Conservation (phyloP, 1,139 yeast genomes). For the Arxiozyma heterogenica region DNA sequence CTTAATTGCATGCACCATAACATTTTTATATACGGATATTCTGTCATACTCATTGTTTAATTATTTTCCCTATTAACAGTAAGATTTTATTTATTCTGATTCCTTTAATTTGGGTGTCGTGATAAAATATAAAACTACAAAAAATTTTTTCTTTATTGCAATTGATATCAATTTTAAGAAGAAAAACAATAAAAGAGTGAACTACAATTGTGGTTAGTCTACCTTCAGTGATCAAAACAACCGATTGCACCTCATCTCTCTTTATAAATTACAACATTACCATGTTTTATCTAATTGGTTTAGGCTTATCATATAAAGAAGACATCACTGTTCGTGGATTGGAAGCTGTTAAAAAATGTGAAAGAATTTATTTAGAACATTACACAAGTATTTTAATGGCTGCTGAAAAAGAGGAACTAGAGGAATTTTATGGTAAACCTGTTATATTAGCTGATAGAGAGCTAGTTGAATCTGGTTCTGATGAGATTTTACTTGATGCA, state of each 20-base stretch:
- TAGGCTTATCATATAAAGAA: constrained; percentile 79
- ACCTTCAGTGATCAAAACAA: background rate
- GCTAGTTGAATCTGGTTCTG: constrained; percentile 83
- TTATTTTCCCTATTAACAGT: background rate
- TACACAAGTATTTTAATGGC: constrained; percentile 95
- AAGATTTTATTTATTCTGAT: too few relatives aligned
- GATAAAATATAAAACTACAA: background rate
- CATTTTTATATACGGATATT: too few relatives aligned
- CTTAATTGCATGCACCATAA: background rate
- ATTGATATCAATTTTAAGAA: background rate
- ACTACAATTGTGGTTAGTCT: background rate
- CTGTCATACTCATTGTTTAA: background rate
- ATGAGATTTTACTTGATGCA: constrained; percentile 68
- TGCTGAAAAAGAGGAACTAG: constrained; percentile 59
- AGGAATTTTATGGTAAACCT: constrained; percentile 75
- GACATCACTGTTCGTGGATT: constrained; percentile 95
- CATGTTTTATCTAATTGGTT: constrained; percentile 86
- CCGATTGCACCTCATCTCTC: background rate
- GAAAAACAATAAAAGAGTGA: background rate
- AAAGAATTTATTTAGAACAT: constrained; percentile 86
- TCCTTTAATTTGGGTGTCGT: background rate
- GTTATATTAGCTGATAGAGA: constrained; percentile 90
- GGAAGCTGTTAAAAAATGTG: constrained; percentile 71
- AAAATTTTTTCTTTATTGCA: too few relatives aligned
- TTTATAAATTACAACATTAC: background rate